Evolutionary conservation across 345 rosid species (phyloP), one percentile per base, ranked within the genome.

Genomic region (Gossypium mustelinum): DNA sequence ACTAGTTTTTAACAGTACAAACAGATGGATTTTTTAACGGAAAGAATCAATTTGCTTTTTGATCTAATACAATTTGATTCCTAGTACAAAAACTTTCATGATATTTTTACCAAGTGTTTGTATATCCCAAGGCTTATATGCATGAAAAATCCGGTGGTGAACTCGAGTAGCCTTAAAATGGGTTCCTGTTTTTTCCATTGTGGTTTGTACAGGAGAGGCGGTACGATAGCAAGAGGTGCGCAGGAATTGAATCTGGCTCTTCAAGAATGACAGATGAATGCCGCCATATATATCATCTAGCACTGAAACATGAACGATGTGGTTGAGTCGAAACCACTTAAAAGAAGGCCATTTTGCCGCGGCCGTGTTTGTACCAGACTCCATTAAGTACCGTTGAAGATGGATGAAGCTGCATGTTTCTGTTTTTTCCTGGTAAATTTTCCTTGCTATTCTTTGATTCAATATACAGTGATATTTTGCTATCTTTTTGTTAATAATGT

Each of bases 241-340:
- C 82, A 73, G 74, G 98, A 94, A 64, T 81, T 94, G 88, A 89
- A 86, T 84, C 83, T 92, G 72, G 89, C 89, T 76, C 96, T 94
- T 72, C 94, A 89, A 81, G 77, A 86, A 75, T 85, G 90, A 45
- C 82, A 9, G 59, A 34, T 18, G 59, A 56, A 27, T 20, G 18
- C 22, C 50, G 65, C 47, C 45, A 18, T 73, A 41, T 8, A 73
- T 25, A 27, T 64, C 63, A 52, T 50, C 34, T 79, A 68, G 62
- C 8, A 44, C 58, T 39, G 62, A 14, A 69, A 57, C 51, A 20
- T 17, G 24, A 12, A 77, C 61, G 24, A 24, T 56, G 24, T 34
- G 9, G 80, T 43, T 54, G 11, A 56, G 50, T 75, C 18, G 67
- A 24, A 41, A 61, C 34, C 52, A 25, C 58, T 27, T 59, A 17